These are phyloP conservation scores for Urtica urens DNA, from an alignment of 306 rosid species.

Conservation along the genomic window DNA sequence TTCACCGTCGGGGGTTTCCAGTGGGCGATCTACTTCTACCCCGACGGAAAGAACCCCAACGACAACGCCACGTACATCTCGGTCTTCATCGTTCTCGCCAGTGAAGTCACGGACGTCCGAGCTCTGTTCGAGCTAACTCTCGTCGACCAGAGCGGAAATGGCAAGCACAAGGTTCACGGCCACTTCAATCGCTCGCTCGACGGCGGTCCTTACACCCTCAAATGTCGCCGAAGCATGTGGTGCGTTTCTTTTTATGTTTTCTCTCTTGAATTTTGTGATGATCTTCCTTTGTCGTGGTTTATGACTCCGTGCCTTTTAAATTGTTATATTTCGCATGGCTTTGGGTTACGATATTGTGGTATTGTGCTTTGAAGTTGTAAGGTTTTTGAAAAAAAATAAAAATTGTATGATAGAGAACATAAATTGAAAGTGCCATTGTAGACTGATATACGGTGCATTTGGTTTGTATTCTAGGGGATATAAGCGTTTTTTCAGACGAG, in stretches of 20 bases:
- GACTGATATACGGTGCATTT: constrained; percentile 4
- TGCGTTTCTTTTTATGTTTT: constrained; percentile 4
- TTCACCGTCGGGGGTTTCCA: constrained; percentile 90
- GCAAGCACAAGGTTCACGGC: constrained; percentile 86
- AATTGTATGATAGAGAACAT: background rate
- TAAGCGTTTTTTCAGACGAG: constrained; percentile 79
- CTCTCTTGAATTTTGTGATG: background rate
- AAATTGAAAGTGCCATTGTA: background rate
- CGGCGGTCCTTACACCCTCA: constrained; percentile 90
- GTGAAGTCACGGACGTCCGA: constrained; percentile 91
- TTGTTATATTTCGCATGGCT: no score
- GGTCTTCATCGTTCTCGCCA: constrained; percentile 84
- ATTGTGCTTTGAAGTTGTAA: no score
- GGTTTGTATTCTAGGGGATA: constrained; percentile 57
- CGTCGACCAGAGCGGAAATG: constrained; percentile 74
- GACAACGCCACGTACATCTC: constrained; percentile 87
- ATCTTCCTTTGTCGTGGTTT: background rate
- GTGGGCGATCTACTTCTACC: constrained; percentile 95
- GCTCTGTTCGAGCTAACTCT: constrained; percentile 85
- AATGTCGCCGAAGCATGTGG: constrained; percentile 98
- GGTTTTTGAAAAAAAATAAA: no score
- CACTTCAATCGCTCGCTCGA: constrained; percentile 87
- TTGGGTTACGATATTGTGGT: no score
- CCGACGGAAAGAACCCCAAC: constrained; percentile 90
- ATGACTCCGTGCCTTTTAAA: background rate